These are phyloP conservation scores for Telopea speciosissima DNA, from an alignment of 177 flowering plant genomes.

Conservation along the genomic window DNA sequence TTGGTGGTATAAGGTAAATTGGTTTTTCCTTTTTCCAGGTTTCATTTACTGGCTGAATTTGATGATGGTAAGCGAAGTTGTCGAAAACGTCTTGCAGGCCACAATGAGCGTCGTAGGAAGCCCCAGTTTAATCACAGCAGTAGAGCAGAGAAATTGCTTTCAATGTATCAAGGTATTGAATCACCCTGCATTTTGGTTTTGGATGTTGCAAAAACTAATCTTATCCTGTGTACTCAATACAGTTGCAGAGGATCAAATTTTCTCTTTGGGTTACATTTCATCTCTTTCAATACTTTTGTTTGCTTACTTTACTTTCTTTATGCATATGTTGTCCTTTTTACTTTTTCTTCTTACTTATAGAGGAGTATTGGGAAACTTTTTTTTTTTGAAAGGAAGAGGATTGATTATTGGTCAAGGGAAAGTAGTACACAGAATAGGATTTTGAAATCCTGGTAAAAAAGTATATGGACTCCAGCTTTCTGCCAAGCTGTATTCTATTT, in stretches of 20 bases:
- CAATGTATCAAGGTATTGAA: constrained; percentile 19
- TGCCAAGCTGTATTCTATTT: not conserved
- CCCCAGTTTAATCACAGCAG: constrained; percentile 32
- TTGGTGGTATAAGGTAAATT: not conserved
- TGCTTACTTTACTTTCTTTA: too few relatives aligned
- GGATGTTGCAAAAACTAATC: not conserved
- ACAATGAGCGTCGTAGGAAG: constrained; percentile 62
- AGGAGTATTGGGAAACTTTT: not conserved
- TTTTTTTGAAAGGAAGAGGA: too few relatives aligned
- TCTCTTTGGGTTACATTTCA: not conserved
- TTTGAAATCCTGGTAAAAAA: not conserved
- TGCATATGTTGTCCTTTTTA: not conserved
- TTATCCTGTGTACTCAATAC: not conserved
- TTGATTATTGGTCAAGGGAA: not conserved
- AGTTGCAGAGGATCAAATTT: not conserved
- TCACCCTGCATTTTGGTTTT: not conserved
- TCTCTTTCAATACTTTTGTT: too few relatives aligned
- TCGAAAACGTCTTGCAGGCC: constrained; percentile 69
- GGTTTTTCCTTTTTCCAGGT: constrained; percentile 32
- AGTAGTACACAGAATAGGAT: not conserved
- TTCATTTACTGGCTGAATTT: constrained; percentile 62
- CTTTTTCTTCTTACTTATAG: not conserved
- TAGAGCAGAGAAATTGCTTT: constrained; percentile 15
- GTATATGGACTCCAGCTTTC: not conserved
- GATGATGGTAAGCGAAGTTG: constrained; percentile 77